Base-by-base conservation (phyloP, 73 alveolate species). In the Effrenium voratum region DNA sequence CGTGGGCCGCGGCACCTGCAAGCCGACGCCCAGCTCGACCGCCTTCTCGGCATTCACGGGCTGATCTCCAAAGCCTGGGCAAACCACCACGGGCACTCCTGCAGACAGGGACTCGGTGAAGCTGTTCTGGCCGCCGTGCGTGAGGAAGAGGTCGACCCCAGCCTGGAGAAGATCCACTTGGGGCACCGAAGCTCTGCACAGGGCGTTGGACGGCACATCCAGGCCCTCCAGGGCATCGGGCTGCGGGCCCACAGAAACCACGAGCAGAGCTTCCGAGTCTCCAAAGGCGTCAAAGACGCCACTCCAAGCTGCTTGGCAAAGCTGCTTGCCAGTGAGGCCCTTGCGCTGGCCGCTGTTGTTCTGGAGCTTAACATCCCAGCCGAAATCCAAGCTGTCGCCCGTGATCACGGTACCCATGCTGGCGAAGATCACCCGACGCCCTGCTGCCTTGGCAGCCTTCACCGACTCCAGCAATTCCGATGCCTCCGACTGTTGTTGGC, bases 371-470 rank as follows among this genome's bases (percentile, higher is more conserved):
- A 66, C 77, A 66, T 36, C 77, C 82, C 82, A 36, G 47, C 82
- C 45, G 36, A 19, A 72, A 36, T 36, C 47, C 30, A 28, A 47
- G 28, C 82, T 36, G 82, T 72, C 49, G 16, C 82, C 82, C 2
- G 82, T 72, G 82, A 72, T 36, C 28, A 72, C 82, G 8, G 82
- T 72, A 10, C 82, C 82, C 82, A 72, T 72, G 82, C 82, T 72
- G 49, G 82, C 82, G 34, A 72, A 32, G 34, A 72, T 32, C 1
- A 72, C 26, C 47, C 12, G 16, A 12, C 82, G 82, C 12, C 82
- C 82, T 2, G 82, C 49, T 5, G 34, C 52, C 70, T 70, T 66
- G 52, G 95, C 95, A 44, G 40, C 60, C 40, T 49, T 32, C 45
- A 63, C 36, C 95, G 34, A 12, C 34, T 70, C 70, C 47, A 87